Evolutionary conservation across 2,329 filamentous ascomycete genomes (phyloP).

Genomic region (Fusarium armeniacum): DNA sequence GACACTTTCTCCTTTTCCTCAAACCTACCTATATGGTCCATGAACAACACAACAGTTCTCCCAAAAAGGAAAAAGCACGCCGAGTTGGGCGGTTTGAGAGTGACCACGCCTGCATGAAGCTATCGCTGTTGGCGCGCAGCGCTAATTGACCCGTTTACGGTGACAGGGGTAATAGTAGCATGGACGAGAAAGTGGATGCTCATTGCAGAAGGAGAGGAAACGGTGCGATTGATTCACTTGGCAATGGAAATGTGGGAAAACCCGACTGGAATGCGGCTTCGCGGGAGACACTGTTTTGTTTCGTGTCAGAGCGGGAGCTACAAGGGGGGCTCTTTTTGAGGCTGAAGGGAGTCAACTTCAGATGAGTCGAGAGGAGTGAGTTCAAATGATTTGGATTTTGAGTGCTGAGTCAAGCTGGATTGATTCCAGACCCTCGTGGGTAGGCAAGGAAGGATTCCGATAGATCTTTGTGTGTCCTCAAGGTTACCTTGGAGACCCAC

Average conservation of each 20-base stretch:
- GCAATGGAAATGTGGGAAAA: constrained; percentile 1
- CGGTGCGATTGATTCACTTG: constrained; percentile 17
- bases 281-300: constrained; percentile 11
- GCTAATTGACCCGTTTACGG: constrained; percentile 32
- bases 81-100: constrained; percentile 20
- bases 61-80: constrained; percentile 7
- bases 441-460: constrained; percentile 16
- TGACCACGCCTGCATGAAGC: constrained; percentile 33
- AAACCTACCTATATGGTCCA: background rate
- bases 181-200: constrained; percentile 15
- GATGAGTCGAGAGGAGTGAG: constrained; percentile 28
- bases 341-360: constrained; percentile 24
- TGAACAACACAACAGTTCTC: constrained; percentile 2
- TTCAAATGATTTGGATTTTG: background rate
- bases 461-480: constrained; percentile 10
- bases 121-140: constrained; percentile 31
- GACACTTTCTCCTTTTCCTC: constrained; percentile 4
- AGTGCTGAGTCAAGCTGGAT: background rate
- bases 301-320: constrained; percentile 30
- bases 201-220: background rate
- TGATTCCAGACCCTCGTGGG: constrained; percentile 6
- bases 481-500: constrained; percentile 11
- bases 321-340: constrained; percentile 4
- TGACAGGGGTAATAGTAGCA: constrained; percentile 15
- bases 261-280: constrained; percentile 22